Conservation (phyloP, 108 stramenopile species). For the Asterionellopsis glacialis region DNA sequence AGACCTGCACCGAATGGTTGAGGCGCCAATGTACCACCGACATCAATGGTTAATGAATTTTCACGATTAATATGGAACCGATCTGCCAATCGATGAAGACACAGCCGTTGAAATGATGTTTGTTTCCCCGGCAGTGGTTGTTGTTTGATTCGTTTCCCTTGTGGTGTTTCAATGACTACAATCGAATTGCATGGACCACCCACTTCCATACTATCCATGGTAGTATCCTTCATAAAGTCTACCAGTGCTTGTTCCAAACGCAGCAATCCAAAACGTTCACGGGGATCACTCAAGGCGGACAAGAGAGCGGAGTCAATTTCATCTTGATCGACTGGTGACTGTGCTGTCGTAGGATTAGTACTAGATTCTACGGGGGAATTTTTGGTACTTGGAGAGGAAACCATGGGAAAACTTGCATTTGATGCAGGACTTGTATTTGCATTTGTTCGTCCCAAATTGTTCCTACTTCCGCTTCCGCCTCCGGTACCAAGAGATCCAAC, state of each 20-base stretch:
- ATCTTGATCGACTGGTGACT: not conserved
- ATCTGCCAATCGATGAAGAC: slow-evolving; percentile 87
- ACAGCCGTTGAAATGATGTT: slow-evolving; percentile 82
- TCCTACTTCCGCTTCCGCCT: no score
- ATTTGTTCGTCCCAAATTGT: no score
- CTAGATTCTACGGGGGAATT: no score
- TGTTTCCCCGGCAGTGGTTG: slow-evolving; percentile 36
- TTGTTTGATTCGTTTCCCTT: slow-evolving; percentile 5
- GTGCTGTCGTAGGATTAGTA: no score
- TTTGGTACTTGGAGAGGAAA: no score
- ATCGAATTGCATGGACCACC: slow-evolving; percentile 69
- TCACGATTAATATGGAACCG: slow-evolving; percentile 80
- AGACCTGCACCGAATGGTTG: no score
- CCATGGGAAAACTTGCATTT: no score
- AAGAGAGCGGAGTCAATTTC: slow-evolving; percentile 75
- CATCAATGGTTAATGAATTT: no score
- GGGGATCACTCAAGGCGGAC: slow-evolving; percentile 64
- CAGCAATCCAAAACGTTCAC: slow-evolving; percentile 76
- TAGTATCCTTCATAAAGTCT: slow-evolving; percentile 65
- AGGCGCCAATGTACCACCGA: no score
- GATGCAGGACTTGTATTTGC: no score
- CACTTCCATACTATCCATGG: slow-evolving; percentile 46
- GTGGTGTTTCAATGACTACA: slow-evolving; percentile 17
- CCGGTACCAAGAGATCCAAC: no score
- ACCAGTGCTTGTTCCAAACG: slow-evolving; percentile 73